Evolutionary conservation across 805 yeast genomes (phyloP).

Genomic region (Pichia eremophila): DNA sequence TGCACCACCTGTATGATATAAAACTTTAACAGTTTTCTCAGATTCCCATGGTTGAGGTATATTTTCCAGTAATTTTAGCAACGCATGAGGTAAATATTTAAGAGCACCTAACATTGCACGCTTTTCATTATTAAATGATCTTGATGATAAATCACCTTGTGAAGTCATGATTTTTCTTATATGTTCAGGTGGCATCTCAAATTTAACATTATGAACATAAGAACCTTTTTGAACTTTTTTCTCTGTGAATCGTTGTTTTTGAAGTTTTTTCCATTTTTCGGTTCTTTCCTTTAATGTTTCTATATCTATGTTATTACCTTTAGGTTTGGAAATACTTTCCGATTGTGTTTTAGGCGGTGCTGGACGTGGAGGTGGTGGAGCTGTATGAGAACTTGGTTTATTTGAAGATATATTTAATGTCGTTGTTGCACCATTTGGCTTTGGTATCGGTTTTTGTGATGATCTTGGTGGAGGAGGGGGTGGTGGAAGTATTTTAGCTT

Average conservation of each 20-base stretch:
- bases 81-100: slow-evolving; percentile 93
- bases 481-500: slow-evolving; percentile 5
- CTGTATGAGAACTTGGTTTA: not conserved
- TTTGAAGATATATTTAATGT: not conserved
- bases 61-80: slow-evolving; percentile 77
- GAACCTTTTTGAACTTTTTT: slow-evolving; percentile 30
- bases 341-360: slow-evolving; percentile 13
- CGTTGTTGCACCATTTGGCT: too few relatives aligned
- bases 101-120: slow-evolving; percentile 83
- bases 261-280: slow-evolving; percentile 53
- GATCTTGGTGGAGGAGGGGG: slow-evolving; percentile 5
- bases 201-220: slow-evolving; percentile 47
- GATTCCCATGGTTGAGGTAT: slow-evolving; percentile 99
- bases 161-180: slow-evolving; percentile 72
- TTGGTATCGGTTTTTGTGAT: not conserved
- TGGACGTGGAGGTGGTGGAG: slow-evolving; percentile 25
- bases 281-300: slow-evolving; percentile 22
- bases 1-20: slow-evolving; percentile 89
- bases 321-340: slow-evolving; percentile 9
- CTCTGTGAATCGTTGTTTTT: slow-evolving; percentile 46
- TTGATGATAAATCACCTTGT: slow-evolving; percentile 78
- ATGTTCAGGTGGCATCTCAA: slow-evolving; percentile 90
- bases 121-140: slow-evolving; percentile 73
- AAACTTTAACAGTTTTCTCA: slow-evolving; percentile 71
- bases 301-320: slow-evolving; percentile 2